Evolutionary conservation across 768 basidiomycete species (phyloP), one percentile per base, ranked within the genome.

Genomic region (Austroboletus festivus): DNA sequence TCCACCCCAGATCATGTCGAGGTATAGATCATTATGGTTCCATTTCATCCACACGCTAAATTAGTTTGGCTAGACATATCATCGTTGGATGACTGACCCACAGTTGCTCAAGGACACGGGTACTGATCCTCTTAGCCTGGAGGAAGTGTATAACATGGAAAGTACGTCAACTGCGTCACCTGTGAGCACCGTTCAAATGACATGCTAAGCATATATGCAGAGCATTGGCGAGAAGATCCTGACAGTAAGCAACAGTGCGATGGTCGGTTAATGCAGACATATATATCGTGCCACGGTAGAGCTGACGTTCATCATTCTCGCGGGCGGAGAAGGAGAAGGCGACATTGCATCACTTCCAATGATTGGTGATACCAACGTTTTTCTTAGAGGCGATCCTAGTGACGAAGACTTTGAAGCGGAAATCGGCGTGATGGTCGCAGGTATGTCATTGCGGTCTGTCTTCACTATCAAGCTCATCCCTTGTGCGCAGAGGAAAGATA

Each of bases 291-390:
- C n/a, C 43, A 11, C 13, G 44, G 15, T 61, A 86, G 84, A 95
- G 65, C 70, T 95, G 13, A 95, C 93, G 0, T 95, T 95, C 64
- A 95, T 97, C 68, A 71, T 97, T 41, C 81, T 93, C 38, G 78
- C 79, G 28, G 57, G 68, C 6, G 50, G 62, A 8, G 31, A 8
- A 15, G 31, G 13, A 6, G 54, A 52, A 18, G 61, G 64, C 1
- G 50, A 57, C 11, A 48, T 54, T 50, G 57, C 67, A 72, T 57
- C 67, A 62, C 60, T 73, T 50, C 78, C 75, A 10, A 93, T 95
- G 92, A 71, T 94, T 18, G 94, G 94, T 26, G 94, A 97, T 62
- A 92, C 93, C 30, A 96, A 96, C 65, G 68, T 96, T 22, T 96
- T 96, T 65, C 68, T 95, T 37, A 85, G 86, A 39, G 82, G 83